Evolutionary conservation across 2,329 filamentous ascomycete genomes (phyloP).

Genomic region (Claviceps purpurea): DNA sequence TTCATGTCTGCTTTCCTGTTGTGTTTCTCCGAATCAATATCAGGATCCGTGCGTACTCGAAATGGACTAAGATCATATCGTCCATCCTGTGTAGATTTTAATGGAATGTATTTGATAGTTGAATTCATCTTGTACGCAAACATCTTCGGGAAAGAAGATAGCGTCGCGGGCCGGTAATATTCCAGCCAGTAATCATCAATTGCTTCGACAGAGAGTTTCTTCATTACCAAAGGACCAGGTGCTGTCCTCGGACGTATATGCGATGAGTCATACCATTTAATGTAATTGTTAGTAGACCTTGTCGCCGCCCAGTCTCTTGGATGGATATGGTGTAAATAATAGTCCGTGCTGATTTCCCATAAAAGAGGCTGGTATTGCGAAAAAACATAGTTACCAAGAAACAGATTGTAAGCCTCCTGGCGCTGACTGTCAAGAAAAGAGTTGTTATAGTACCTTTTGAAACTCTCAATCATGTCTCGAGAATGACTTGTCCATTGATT

Average conservation of each 20-base stretch:
- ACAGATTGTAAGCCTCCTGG: conserved; percentile 95
- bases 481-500: conserved; percentile 98
- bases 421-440: conserved; percentile 95
- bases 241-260: conserved; percentile 50
- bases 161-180: conserved; percentile 78
- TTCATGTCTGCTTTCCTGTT: conserved; percentile 54
- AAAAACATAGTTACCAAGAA: conserved; percentile 92
- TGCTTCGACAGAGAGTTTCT: conserved; percentile 36
- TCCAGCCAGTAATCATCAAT: conserved; percentile 97
- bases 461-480: conserved; percentile 96
- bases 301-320: conserved; percentile 60
- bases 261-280: conserved; percentile 72
- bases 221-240: conserved; percentile 30
- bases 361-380: conserved; percentile 80
- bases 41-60: conserved; percentile 54
- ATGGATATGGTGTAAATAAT: conserved; percentile 85
- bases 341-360: conserved; percentile 90
- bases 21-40: conserved; percentile 49
- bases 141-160: conserved; percentile 85
- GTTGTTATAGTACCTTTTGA: conserved; percentile 98
- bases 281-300: conserved; percentile 52
- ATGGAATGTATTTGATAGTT: conserved; percentile 68
- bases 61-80: conserved; percentile 83
- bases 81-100: conserved; percentile 57
- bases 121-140: conserved; percentile 89